Conservation (phyloP, 2,329 filamentous ascomycete species). For the Colletotrichum viniferum region DNA sequence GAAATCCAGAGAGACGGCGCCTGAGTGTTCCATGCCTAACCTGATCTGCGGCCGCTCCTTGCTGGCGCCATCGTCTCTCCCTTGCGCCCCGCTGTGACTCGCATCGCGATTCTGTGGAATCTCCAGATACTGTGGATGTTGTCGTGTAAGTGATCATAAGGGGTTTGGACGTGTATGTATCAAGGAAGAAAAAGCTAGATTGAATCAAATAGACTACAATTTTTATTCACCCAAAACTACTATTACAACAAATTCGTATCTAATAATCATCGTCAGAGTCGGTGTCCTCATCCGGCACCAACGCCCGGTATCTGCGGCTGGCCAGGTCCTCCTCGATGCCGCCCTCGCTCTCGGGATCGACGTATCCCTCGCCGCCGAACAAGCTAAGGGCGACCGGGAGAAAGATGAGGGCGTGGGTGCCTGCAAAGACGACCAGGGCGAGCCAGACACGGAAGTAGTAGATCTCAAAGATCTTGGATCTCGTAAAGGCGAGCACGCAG, state of each 20-base stretch:
- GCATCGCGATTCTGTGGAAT: not conserved
- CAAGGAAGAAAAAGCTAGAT: not conserved
- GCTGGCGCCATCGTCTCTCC: not conserved
- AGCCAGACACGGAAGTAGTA: constrained; percentile 99
- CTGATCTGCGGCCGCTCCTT: not conserved
- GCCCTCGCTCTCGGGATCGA: constrained; percentile 85
- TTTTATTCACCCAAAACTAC: constrained; percentile 1
- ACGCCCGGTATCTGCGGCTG: constrained; percentile 75
- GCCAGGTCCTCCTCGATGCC: constrained; percentile 90
- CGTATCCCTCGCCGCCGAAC: constrained; percentile 84
- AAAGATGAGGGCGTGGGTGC: constrained; percentile 87
- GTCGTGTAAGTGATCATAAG: not conserved
- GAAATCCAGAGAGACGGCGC: not conserved
- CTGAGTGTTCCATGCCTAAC: not conserved
- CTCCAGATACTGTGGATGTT: not conserved
- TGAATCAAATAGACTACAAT: not conserved
- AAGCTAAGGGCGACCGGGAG: constrained; percentile 88
- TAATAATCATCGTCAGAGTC: constrained; percentile 74
- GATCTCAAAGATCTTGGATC: constrained; percentile 98
- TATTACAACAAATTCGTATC: not conserved
- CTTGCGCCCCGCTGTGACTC: not conserved
- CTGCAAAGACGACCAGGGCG: constrained; percentile 87
- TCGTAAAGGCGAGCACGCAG: constrained; percentile 88
- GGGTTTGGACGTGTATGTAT: not conserved
- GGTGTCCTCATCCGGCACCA: constrained; percentile 75